Base-by-base conservation (phyloP, 2,329 filamentous ascomycete species). In the Aspergillus pseudotamarii region DNA sequence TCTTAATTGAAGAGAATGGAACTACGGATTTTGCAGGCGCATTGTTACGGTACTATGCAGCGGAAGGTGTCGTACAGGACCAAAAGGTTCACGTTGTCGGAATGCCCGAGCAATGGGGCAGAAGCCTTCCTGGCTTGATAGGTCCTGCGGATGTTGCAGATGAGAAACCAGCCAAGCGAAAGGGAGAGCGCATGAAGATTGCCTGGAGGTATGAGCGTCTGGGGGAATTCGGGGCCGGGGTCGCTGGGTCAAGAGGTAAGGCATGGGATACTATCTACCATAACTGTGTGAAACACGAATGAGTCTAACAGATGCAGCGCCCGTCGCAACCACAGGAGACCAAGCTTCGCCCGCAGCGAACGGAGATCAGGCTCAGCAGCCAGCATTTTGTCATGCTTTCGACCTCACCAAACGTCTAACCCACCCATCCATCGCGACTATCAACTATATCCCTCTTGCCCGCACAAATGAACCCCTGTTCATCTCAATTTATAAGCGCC, bases 191-290 rank as follows among this genome's bases (percentile, higher is more conserved):
- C 78, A 98, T 99, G 95, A 98, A 97, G 81, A 99, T 99, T 81
- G 95, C 95, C 4, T 99, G 95, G 95, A 86, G 95, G 76, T 99
- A 99, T 80, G 94, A 98, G 78, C 86, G 88, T 38, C 79, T 98
- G 59, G 91, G 91, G 19, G 90, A 91, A 68, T 89, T 89, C 70
- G 88, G 88, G 48, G 84, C 83, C 63, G 79, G 83, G 58, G 77
- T 80, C 63, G 75, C 82, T 65, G 81, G 82, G 64, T 81, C 80
- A 72, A 85, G 88, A 89, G 88, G 90, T 91, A 83, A 79, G 85
- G 60, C 57, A 36, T 60, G 21, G 34, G 21, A 61, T 62, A 19
- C 48, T 32, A n/a, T 32, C 19, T 51, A 32, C 10, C 14, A 14
- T 14, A 32, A 14, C 48, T 32, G 28, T 6, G 16, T 45, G 21